A percentile compares a stretch with the other conserved stretches of the same genome.
phyloP scores from a whole-genome alignment of 192 early-diverging fungal genomes.

The Lunasporangiospora selenospora region DNA sequence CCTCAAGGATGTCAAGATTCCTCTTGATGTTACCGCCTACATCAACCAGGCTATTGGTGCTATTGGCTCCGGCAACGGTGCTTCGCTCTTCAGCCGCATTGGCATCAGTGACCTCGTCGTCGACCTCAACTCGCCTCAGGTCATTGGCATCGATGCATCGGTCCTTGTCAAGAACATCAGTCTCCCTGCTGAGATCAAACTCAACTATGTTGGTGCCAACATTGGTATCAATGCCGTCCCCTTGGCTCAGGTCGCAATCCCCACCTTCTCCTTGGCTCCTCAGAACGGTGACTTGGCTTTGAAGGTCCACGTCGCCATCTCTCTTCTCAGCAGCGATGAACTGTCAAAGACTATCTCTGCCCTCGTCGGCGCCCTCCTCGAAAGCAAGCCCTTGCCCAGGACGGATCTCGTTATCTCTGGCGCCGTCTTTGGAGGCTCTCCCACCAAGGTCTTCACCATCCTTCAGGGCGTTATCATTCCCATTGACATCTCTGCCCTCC shows the following conservation, averaged over 20 bases:
- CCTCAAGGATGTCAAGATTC: conserved; percentile 31
- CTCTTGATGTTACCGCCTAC: conserved; percentile 23
- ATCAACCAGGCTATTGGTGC: conserved; percentile 10
- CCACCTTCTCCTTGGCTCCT: conserved; percentile 31
- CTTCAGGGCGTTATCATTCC: conserved; percentile 28
- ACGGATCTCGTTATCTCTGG: conserved; percentile 27
- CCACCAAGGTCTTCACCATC: conserved; percentile 39
- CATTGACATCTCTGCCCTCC: conserved; percentile 17
- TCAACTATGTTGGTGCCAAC: conserved; percentile 42
- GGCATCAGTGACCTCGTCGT: conserved; percentile 25
- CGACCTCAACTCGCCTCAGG: conserved; percentile 37
- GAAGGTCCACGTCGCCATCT: conserved; percentile 16
- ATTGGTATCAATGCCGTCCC: conserved; percentile 13
- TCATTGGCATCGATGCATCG: conserved; percentile 29
- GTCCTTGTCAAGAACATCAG: conserved; percentile 33
- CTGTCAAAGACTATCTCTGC: conserved; percentile 24
- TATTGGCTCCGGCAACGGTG: conserved; percentile 9
- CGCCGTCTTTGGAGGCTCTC: conserved; percentile 25
- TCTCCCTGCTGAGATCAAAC: conserved; percentile 32
- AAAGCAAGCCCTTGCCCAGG: conserved; percentile 20
- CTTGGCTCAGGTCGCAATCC: conserved; percentile 25
- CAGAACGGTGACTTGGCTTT: conserved; percentile 23
- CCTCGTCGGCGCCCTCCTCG: conserved; percentile 15
- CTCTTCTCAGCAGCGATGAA: conserved; percentile 4
- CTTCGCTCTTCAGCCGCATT: conserved; percentile 24